These are phyloP conservation scores for Aspergillus avenaceus DNA, from an alignment of 495 filamentous ascomycete species.

Conservation along the genomic window DNA sequence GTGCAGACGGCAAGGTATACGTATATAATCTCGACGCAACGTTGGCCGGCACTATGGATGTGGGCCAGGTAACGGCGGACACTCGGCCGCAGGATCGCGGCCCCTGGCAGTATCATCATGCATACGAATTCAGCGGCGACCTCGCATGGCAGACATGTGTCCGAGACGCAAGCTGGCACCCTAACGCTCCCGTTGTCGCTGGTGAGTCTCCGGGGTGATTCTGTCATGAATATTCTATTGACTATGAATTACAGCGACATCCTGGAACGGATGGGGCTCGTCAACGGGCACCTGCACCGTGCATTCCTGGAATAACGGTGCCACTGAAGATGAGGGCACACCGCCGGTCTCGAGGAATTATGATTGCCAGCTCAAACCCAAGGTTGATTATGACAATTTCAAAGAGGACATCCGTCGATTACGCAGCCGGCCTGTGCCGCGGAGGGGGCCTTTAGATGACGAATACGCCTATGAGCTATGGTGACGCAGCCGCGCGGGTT, in stretches of 20 bases:
- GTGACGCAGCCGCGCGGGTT: background rate
- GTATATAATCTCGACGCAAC: conserved; percentile 95
- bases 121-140: conserved; percentile 33
- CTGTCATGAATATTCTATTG: background rate
- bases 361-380: conserved; percentile 48
- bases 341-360: conserved; percentile 56
- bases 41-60: conserved; percentile 74
- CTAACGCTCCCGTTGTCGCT: conserved; percentile 80
- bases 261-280: conserved; percentile 71
- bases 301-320: conserved; percentile 70
- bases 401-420: conserved; percentile 14
- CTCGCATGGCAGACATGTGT: conserved; percentile 74
- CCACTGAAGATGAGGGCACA: conserved; percentile 59
- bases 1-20: conserved; percentile 80
- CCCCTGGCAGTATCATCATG: conserved; percentile 30
- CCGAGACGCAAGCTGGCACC: conserved; percentile 94
- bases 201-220: conserved; percentile 47
- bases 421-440: conserved; percentile 5
- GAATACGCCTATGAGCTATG: conserved; percentile 20
- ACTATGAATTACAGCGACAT: conserved; percentile 55
- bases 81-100: conserved; percentile 52
- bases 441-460: conserved; percentile 9
- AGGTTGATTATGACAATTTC: conserved; percentile 27
- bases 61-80: conserved; percentile 59
- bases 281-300: conserved; percentile 68